These are phyloP conservation scores for Blastocystis sp. DNA, from an alignment of 352 stramenopile genomes.

Conservation along the genomic window DNA sequence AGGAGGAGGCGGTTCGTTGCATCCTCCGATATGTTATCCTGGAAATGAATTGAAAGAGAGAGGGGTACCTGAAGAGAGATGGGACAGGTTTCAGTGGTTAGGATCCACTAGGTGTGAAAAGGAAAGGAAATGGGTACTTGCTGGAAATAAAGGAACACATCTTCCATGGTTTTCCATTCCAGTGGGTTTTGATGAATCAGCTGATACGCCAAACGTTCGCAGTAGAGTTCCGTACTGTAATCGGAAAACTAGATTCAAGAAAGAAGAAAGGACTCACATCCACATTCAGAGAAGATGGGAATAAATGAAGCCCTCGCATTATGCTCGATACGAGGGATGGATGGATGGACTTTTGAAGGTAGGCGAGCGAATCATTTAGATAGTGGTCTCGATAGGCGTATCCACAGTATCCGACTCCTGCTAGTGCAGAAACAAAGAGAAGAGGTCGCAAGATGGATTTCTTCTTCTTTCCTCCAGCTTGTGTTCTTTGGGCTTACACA, in stretches of 20 bases:
- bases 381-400: constrained; percentile 1
- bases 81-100: not conserved
- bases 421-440: not conserved
- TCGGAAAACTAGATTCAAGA: not conserved
- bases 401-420: not conserved
- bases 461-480: not conserved
- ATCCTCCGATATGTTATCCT: not conserved
- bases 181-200: constrained; percentile 2
- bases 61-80: not conserved
- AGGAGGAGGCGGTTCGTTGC: not conserved
- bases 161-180: not conserved
- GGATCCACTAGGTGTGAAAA: not conserved
- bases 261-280: not conserved
- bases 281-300: not conserved
- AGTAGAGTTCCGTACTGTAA: constrained; percentile 8
- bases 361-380: not conserved
- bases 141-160: not conserved
- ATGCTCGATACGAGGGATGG: not conserved
- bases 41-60: not conserved
- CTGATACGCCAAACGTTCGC: not conserved
- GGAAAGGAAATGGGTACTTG: not conserved
- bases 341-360: not conserved
- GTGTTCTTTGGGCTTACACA: too few species aligned
- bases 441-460: not conserved
- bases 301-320: not conserved